These are phyloP conservation scores for Sporothrix humicola DNA, from an alignment of 2,329 filamentous ascomycete species.

Conservation along the genomic window DNA sequence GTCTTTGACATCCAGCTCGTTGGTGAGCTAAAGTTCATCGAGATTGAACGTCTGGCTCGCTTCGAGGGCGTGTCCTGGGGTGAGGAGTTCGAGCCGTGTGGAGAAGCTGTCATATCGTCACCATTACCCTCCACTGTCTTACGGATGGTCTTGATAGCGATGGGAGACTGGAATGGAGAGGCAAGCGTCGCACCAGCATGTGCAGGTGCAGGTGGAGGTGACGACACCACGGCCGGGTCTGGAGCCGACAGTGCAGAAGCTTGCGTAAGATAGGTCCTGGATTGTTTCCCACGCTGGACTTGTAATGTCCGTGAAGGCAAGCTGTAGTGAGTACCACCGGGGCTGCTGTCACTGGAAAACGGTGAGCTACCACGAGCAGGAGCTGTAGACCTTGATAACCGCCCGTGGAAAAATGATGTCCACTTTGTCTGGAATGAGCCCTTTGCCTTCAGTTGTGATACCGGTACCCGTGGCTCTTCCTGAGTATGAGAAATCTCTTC, in stretches of 20 bases:
- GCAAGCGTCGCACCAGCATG: background rate
- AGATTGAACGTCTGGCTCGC: conserved; percentile 59
- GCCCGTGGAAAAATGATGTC: conserved; percentile 64
- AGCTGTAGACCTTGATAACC: conserved; percentile 42
- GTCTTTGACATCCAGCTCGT: conserved; percentile 62
- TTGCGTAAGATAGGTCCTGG: conserved; percentile 48
- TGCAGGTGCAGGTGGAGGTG: conserved; percentile 20
- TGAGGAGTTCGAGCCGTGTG: conserved; percentile 32
- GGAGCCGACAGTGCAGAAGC: conserved; percentile 41
- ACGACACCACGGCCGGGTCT: conserved; percentile 27
- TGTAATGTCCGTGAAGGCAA: conserved; percentile 44
- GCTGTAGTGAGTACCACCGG: conserved; percentile 37
- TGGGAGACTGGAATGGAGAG: conserved; percentile 29
- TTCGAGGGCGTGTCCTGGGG: conserved; percentile 52
- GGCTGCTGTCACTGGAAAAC: conserved; percentile 43
- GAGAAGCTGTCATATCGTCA: background rate
- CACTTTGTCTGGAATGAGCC: conserved; percentile 46
- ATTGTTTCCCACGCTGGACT: conserved; percentile 39
- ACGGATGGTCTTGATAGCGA: background rate
- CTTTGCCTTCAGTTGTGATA: conserved; percentile 23
- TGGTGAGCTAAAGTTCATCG: conserved; percentile 64
- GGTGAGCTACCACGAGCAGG: conserved; percentile 42
- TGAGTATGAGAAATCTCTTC: background rate
- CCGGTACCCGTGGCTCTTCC: background rate
- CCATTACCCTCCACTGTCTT: conserved; percentile 6